Base-by-base conservation (phyloP, 331 rosid species). In the Cydonia oblonga region DNA sequence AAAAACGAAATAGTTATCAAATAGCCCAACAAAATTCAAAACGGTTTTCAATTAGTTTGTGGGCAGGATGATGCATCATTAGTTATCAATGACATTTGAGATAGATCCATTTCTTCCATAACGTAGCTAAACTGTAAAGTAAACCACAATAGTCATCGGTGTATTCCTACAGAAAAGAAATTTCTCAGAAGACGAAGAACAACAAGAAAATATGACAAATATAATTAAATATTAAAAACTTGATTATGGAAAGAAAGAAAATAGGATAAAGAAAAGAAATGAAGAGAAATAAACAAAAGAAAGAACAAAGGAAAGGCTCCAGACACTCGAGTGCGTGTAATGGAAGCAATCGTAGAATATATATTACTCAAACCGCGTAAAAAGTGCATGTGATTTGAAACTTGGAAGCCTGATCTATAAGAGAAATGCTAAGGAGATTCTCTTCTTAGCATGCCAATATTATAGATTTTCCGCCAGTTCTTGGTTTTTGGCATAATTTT, bases 321-420 rank as follows among this genome's bases (percentile, higher is more conserved):
- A 58, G 58, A 10, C 40, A 62, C 72, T 32, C 49, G 74, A 79
- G 76, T 72, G 88, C 90, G 91, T 86, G 85, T 70, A 64, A 44
- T 19, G 52, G 60, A 86, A 89, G 91, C 80, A 58, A 58, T 40
- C 30, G 60, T 73, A 56, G 81, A 81, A 54, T 20, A 32, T 70
- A 14, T 24, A 35, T 16, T 23, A 76, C 87, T 66, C 65, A 89
- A 87, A 89, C 90, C 90, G 90, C 92, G 92, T 89, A 76, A 84
- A 89, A n/a, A n/a, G 84, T 71, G 81, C 87, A 83, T 84, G 81
- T 83, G 82, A 83, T 78, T 82, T 77, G 71, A 58, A 64, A 25
- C 74, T 82, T 73, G 68, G 35, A 64, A 42, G 38, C 25, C 52
- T 12, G 11, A 28, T 79, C 15, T 28, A 58, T 7, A n/a, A 78